Base-by-base conservation (phyloP, 2,329 filamentous ascomycete genomes). In the Aureobasidium subglaciale region DNA sequence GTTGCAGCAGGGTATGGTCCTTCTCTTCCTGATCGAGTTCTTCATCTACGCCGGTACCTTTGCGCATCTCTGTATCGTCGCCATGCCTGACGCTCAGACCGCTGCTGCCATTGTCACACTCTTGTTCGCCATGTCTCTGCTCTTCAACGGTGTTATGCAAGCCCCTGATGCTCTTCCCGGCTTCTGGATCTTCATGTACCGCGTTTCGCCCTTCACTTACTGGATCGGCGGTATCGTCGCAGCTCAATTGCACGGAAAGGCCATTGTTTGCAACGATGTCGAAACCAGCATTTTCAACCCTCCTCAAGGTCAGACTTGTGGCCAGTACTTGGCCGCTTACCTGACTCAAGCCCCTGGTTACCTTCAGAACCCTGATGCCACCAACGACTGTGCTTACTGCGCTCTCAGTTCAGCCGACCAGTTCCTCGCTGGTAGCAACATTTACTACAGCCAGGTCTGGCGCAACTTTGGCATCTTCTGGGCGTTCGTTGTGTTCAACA, bases 161-260 rank as follows among this genome's bases (percentile, higher is more conserved):
- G 68, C 77, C 0, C 79, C 83, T 0, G 58, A 64, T 3, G 74
- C 76, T 0, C 74, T 90, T 1, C 86, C 86, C 0, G 77, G 81
- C 0, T 90, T 90, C 73, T 90, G 86, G 86, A 82, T 82, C 59
- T 89, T 88, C 72, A 89, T 89, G 86, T 87, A 88, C 68, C 78
- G 81, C 24, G 74, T 82, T 10, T 83, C 78, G 0, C 84, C 84
- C 0, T 84, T 87, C 58, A 87, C 83, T 0, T 88, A 88, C 68
- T 82, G 77, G 75, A 64, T 76, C 18, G 64, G 59, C 16, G 71
- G 70, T 9, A 68, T 75, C 34, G 67, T 72, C 2, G 62, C 67
- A 5, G 69, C 71, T 0, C 68, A 70, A 64, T 65, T 84, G 0
- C 68, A 71, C 2, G 68, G 64, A 0, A 74, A 73, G 1, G 60